These are phyloP conservation scores for Helotiales sp. DNA, from an alignment of 2,329 filamentous ascomycete species.

Conservation along the genomic window DNA sequence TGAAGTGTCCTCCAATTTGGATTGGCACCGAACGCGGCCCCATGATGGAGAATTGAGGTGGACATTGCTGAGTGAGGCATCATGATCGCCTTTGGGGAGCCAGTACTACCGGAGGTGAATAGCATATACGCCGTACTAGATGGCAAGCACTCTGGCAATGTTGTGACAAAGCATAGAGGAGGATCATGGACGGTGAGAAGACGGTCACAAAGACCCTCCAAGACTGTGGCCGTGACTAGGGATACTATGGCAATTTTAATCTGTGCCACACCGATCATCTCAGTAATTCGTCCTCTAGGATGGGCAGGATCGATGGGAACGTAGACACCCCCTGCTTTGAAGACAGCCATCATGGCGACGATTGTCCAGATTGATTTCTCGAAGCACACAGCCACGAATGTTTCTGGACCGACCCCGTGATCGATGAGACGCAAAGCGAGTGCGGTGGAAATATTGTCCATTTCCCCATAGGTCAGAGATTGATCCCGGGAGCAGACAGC, in stretches of 20 bases:
- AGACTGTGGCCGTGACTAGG: background rate
- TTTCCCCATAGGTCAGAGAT: conserved; percentile 57
- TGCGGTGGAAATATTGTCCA: conserved; percentile 69
- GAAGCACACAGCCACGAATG: conserved; percentile 23
- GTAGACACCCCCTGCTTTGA: conserved; percentile 32
- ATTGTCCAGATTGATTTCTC: conserved; percentile 29
- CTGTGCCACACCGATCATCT: background rate
- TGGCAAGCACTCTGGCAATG: no score
- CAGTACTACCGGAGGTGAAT: conserved; percentile 23
- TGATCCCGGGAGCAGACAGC: conserved; percentile 75
- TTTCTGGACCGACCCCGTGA: conserved; percentile 18
- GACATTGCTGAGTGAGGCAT: conserved; percentile 10
- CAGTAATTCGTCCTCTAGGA: background rate
- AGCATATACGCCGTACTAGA: conserved; percentile 12
- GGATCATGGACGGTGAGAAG: no score
- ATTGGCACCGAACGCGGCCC: background rate
- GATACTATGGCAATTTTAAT: background rate
- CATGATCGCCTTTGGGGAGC: conserved; percentile 19
- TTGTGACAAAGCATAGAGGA: no score
- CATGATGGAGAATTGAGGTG: conserved; percentile 3
- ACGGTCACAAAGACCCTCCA: no score
- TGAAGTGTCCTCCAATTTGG: conserved; percentile 4
- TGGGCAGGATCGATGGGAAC: conserved; percentile 29
- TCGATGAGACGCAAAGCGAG: conserved; percentile 72
- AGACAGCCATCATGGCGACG: conserved; percentile 30